Base-by-base conservation (phyloP, 768 basidiomycete genomes). In the Pholiota conissans region DNA sequence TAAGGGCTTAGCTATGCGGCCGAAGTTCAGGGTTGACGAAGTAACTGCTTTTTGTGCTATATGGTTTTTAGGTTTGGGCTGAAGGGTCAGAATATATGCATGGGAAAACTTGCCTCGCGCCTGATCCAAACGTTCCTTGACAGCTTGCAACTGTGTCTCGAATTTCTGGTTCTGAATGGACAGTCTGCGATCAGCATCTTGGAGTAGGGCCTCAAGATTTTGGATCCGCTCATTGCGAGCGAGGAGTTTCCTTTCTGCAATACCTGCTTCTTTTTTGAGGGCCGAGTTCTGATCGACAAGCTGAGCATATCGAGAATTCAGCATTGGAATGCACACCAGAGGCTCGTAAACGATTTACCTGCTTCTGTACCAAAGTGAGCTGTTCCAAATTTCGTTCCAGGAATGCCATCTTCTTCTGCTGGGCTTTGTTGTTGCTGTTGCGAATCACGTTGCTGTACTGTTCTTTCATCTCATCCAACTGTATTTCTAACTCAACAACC, bases 401-500 rank as follows among this genome's bases (percentile, higher is more conserved):
- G 84, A 98, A 97, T 11, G 94, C 92, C 91, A 98, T 95, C 84
- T 98, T 98, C 84, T 96, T 95, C 76, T 96, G 93, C 65, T 99
- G 97, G 6, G 96, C 93, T 72, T 96, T 95, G 73, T 90, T 95
- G 74, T 98, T 98, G 77, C 94, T 95, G 71, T 97, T 97, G 61
- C 93, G 90, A 66, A 97, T 95, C 58, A 98, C 93, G 69, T 95
- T 96, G 78, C 95, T 96, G 75, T 99, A 99, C 69, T 98, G 95
- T 74, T 99, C 97, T 72, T 92, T 93, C 73, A 97, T 94, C 71
- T 99, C 97, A 67, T 98, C 97, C 30, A 99, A 79, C 71, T 98
- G 95, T 62, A 99, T 98, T 74, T 99, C 97, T 27, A 99, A 86
- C 74, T 98, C 97, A 52, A 99, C 96, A 39, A 99, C 97, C 95